Conservation (phyloP, 2,329 filamentous ascomycete genomes). For the Botrytis medusae region DNA sequence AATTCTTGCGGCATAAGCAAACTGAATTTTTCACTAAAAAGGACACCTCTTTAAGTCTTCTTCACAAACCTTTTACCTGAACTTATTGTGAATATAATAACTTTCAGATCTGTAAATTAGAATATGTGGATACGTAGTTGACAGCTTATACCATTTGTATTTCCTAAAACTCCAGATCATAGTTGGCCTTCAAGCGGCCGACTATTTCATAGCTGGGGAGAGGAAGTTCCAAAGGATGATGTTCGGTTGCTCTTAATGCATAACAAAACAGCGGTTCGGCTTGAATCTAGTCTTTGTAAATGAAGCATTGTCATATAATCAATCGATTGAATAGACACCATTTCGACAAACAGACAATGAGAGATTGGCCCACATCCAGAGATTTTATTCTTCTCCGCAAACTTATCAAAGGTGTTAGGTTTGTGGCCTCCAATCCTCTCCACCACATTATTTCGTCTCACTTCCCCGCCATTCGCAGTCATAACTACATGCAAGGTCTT, state of each 20-base stretch:
- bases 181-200: too few species aligned
- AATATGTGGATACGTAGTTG: background rate
- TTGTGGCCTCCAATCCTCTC: background rate
- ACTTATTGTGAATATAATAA: background rate
- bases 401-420: background rate
- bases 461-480: background rate
- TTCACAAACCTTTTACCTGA: background rate
- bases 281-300: background rate
- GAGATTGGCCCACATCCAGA: background rate
- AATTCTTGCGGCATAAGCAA: background rate
- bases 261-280: background rate
- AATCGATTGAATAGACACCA: background rate
- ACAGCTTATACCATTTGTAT: background rate
- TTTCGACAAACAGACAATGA: background rate
- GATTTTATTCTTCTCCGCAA: background rate
- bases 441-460: background rate
- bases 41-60: background rate
- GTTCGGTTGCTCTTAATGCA: background rate
- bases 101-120: background rate
- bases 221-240: background rate
- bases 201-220: background rate
- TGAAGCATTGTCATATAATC: background rate
- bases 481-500: slow-evolving; percentile 5
- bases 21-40: background rate
- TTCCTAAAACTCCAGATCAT: background rate